These are phyloP conservation scores for Conringia planisiliqua DNA, from an alignment of 345 rosid genomes.

Conservation along the genomic window DNA sequence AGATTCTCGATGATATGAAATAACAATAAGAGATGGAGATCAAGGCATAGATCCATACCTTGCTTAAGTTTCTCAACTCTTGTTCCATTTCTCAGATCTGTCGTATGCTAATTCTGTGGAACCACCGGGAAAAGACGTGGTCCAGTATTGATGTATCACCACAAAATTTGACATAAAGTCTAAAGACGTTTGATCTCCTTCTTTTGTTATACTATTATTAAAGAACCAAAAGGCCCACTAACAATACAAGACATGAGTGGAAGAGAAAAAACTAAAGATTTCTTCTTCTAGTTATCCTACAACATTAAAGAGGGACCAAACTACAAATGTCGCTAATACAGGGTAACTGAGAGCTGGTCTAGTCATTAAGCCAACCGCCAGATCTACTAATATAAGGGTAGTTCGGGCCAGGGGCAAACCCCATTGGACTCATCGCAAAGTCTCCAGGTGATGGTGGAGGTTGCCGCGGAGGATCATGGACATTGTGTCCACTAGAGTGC, in stretches of 20 bases:
- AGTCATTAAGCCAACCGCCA: slow-evolving; percentile 75
- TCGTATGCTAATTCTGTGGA: background rate
- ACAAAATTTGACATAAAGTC: background rate
- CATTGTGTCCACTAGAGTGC: slow-evolving; percentile 15
- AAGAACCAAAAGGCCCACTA: background rate
- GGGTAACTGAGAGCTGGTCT: slow-evolving; percentile 18
- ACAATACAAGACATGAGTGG: background rate
- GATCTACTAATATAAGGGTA: slow-evolving; percentile 29
- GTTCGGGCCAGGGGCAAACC: slow-evolving; percentile 53
- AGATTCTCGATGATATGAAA: slow-evolving; percentile 40
- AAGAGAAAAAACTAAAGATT: background rate
- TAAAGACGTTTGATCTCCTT: background rate
- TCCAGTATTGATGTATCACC: background rate
- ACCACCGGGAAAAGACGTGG: background rate
- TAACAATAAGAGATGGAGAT: slow-evolving; percentile 47
- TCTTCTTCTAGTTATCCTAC: slow-evolving; percentile 8
- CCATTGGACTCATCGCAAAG: slow-evolving; percentile 22
- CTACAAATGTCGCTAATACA: slow-evolving; percentile 3
- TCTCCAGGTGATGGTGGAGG: slow-evolving; percentile 19
- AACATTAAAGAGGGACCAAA: background rate
- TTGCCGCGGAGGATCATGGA: slow-evolving; percentile 18
- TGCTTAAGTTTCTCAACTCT: slow-evolving; percentile 35
- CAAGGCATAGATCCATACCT: slow-evolving; percentile 46
- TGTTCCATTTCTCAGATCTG: slow-evolving; percentile 30
- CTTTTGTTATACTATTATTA: background rate